Evolutionary conservation across 106 monocot species (phyloP), one percentile per base, ranked within the genome.

Genomic region (Dendrobium officinale): DNA sequence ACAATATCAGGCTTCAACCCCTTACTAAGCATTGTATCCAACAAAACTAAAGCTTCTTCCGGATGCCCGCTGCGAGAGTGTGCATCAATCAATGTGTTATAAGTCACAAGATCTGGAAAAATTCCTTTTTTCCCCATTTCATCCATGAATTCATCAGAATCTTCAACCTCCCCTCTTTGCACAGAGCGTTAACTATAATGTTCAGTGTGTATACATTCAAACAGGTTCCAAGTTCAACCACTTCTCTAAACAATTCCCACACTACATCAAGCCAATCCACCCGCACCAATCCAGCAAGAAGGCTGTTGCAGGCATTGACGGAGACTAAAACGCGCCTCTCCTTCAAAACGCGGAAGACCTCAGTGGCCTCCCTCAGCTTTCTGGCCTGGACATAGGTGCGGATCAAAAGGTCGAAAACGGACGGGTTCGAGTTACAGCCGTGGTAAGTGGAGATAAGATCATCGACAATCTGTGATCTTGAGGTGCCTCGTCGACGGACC

Each of bases 341-440:
- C 81, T 82, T 88, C 73, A 98, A 5, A 3, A 83, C 42, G 33
- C 89, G 79, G 58, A 92, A 91, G 17, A 91, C 91, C 90, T 94
- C 90, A 15, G 81, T 43, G 0, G 92, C 97, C 89, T 98, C 97
- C 47, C 92, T 78, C 24, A 90, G 85, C 86, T 94, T 94, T 79
- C 97, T 75, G 2, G 91, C 88, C 84, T 98, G 97, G 33, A 92
- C 89, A 72, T 91, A 94, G 58, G 97, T 98, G 54, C 92, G 89
- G 44, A 98, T 80, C 51, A 94, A 68, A 72, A 94, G 92, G 74
- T 94, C 94, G 66, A 92, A 94, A 24, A 84, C 92, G 24, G 72
- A 75, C 9, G 73, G 56, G 20, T 42, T 67, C 9, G 87, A 80
- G 24, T 26, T 59, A 73, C 45, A 85, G 31, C 42, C 17, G n/a